Evolutionary conservation across 306 rosid genomes (phyloP).

Genomic region (Vigna trinervia): DNA sequence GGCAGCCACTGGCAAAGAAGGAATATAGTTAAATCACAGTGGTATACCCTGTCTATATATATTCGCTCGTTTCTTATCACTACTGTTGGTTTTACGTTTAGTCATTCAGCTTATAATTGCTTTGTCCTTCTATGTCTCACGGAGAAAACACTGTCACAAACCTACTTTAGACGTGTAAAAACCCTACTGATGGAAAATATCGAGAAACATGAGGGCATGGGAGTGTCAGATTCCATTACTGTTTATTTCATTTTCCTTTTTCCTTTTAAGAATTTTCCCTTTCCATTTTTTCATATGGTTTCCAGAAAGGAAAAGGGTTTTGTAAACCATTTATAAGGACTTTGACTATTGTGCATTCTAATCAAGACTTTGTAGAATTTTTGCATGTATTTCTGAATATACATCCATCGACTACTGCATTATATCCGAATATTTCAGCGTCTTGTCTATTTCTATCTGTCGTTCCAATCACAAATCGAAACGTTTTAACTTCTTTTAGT

Average conservation of each 20-base stretch:
- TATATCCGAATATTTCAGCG: slow-evolving; percentile 7
- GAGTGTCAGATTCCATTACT: slow-evolving; percentile 37
- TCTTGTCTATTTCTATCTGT: slow-evolving; percentile 39
- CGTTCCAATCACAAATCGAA: slow-evolving; percentile 1
- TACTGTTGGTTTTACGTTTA: slow-evolving; percentile 26
- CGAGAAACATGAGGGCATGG: slow-evolving; percentile 38
- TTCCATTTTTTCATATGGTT: not conserved
- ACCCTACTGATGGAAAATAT: slow-evolving; percentile 35
- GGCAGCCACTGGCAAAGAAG: slow-evolving; percentile 15
- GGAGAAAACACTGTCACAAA: slow-evolving; percentile 36
- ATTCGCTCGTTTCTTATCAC: slow-evolving; percentile 39
- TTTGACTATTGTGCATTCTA: slow-evolving; percentile 40
- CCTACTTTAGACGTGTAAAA: slow-evolving; percentile 37
- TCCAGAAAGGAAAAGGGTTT: not conserved
- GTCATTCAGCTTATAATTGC: slow-evolving; percentile 53
- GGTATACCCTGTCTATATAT: not conserved
- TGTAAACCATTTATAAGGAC: not conserved
- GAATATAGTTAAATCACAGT: slow-evolving; percentile 37
- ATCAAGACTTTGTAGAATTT: slow-evolving; percentile 38
- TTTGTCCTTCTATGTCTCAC: slow-evolving; percentile 42
- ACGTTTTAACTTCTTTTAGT: not conserved
- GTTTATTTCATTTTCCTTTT: not conserved
- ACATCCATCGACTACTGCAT: slow-evolving; percentile 6
- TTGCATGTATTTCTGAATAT: slow-evolving; percentile 18
- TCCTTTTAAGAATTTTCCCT: not conserved